These are phyloP conservation scores for Astrocystis sublimbata DNA, from an alignment of 495 filamentous ascomycete genomes.

Conservation along the genomic window DNA sequence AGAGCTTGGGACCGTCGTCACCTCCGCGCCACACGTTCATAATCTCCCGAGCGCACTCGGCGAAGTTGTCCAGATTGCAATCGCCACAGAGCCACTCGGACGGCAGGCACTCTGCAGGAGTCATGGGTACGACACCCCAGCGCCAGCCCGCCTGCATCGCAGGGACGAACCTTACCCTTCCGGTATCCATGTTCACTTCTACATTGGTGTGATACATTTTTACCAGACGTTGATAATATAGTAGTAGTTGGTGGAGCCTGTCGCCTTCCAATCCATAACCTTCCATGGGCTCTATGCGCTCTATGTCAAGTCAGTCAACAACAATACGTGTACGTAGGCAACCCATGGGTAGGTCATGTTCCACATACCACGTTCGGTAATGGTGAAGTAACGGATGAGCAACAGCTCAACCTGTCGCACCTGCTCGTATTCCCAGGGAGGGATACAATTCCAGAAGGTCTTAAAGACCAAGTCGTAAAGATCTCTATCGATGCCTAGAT, in stretches of 20 bases:
- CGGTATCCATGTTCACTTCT: too few species aligned
- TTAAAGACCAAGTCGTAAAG: neutral
- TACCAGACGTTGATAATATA: too few species aligned
- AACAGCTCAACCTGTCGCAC: neutral
- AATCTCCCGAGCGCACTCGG: neutral
- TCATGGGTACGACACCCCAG: too few species aligned
- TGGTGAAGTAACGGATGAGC: neutral
- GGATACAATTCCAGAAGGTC: neutral
- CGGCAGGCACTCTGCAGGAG: neutral
- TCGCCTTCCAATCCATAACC: too few species aligned
- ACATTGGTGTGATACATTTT: too few species aligned
- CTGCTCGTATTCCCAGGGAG: constrained; percentile 1
- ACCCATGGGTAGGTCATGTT: neutral
- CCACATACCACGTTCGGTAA: neutral
- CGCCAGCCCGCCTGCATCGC: too few species aligned
- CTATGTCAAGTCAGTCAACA: too few species aligned
- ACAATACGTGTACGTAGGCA: neutral
- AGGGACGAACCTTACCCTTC: too few species aligned
- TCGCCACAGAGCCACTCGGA: neutral
- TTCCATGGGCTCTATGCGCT: too few species aligned
- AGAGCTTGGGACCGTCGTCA: neutral
- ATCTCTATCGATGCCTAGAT: neutral
- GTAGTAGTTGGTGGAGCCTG: too few species aligned
- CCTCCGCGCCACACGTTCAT: neutral
- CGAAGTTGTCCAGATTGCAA: neutral